Conservation (phyloP, 2,329 filamentous ascomycete species). For the Aspergillus quadricinctus region DNA sequence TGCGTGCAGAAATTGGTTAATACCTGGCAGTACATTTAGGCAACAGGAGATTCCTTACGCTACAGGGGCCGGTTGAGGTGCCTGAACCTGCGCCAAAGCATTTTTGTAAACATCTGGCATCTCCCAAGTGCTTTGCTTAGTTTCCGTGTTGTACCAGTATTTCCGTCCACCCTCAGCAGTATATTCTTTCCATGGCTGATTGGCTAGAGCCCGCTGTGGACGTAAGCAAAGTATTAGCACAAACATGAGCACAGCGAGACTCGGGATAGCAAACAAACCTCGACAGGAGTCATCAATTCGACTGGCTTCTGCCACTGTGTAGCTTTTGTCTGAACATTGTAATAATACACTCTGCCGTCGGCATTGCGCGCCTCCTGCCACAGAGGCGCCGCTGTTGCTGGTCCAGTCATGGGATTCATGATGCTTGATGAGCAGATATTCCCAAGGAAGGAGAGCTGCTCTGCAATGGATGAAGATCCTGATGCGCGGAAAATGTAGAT, state of each 20-base stretch:
- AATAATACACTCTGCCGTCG: conserved; percentile 86
- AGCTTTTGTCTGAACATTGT: conserved; percentile 76
- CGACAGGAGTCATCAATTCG: conserved; percentile 77
- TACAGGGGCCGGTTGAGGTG: conserved; percentile 41
- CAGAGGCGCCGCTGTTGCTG: conserved; percentile 47
- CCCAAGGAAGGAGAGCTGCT: conserved; percentile 4
- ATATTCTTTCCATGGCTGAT: conserved; percentile 91
- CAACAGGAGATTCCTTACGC: conserved; percentile 37
- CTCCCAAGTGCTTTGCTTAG: conserved; percentile 89
- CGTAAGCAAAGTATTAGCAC: conserved; percentile 10
- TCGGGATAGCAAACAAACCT: conserved; percentile 52
- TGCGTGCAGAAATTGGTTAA: conserved; percentile 40
- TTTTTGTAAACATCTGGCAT: conserved; percentile 80
- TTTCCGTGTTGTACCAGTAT: conserved; percentile 94
- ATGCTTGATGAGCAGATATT: conserved; percentile 3
- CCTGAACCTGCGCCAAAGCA: conserved; percentile 58
- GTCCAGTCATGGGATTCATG: conserved; percentile 56
- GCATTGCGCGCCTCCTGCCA: conserved; percentile 81
- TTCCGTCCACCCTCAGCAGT: conserved; percentile 79
- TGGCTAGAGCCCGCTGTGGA: conserved; percentile 67
- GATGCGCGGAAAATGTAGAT: conserved; percentile 21
- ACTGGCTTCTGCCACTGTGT: conserved; percentile 95
- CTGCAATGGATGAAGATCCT: conserved; percentile 1
- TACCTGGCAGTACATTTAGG: not conserved
- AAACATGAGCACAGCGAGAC: conserved; percentile 5